phyloP scores from a whole-genome alignment of 2,329 filamentous ascomycete genomes.

The Aspergillus clavatus region DNA sequence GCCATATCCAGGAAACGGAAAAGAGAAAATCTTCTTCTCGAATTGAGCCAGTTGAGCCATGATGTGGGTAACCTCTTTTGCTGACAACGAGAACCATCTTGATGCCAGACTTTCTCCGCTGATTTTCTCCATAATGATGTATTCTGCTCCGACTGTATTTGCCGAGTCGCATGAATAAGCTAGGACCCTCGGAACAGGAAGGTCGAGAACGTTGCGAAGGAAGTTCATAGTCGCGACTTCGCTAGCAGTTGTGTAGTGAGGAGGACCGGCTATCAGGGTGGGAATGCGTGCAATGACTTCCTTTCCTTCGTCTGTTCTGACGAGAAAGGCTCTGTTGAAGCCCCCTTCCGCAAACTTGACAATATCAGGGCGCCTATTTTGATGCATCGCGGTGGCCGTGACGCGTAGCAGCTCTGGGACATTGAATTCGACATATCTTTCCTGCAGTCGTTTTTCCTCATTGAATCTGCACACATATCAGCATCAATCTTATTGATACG shows the following conservation, averaged over 20 bases:
- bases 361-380: conserved; percentile 17
- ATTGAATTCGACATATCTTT: conserved; percentile 21
- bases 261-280: conserved; percentile 23
- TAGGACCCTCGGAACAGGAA: conserved; percentile 37
- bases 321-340: conserved; percentile 29
- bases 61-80: conserved; percentile 20
- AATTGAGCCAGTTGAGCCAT: conserved; percentile 24
- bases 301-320: conserved; percentile 19
- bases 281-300: conserved; percentile 27
- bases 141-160: conserved; percentile 40
- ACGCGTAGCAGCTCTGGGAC: conserved; percentile 20
- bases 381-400: conserved; percentile 17
- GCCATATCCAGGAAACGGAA: conserved; percentile 25
- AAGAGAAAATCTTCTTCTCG: conserved; percentile 24
- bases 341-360: conserved; percentile 20
- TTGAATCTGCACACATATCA: conserved; percentile 11
- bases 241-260: conserved; percentile 24
- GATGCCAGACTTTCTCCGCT: conserved; percentile 29
- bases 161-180: conserved; percentile 30
- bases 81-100: conserved; percentile 23
- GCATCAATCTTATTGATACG: not conserved
- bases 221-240: conserved; percentile 27
- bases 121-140: conserved; percentile 42
- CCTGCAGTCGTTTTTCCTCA: conserved; percentile 14
- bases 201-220: conserved; percentile 21